Percentiles rank a stretch among this genome's conserved stretches.
Conservation (phyloP, 2,329 filamentous ascomycete genomes). For the Cercospora sp. region DNA sequence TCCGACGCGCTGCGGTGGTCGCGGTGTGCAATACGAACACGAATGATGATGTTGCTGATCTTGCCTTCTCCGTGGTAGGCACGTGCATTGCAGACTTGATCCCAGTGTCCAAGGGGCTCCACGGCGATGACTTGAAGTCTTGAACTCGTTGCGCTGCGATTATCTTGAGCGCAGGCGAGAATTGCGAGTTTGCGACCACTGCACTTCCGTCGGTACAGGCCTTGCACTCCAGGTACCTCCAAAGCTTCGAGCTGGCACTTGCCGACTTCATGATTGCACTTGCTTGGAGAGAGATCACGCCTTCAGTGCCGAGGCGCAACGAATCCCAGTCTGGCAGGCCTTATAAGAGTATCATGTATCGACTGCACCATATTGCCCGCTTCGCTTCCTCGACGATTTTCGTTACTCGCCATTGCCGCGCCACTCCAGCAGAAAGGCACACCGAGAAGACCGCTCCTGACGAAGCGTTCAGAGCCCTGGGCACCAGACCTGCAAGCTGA, state of each 20-base stretch:
- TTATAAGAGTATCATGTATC: background rate
- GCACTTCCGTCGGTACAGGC: background rate
- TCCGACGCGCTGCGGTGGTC: background rate
- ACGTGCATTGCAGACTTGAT: background rate
- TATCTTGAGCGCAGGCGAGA: background rate
- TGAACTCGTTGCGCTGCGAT: background rate
- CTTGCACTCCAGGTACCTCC: background rate
- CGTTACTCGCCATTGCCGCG: background rate
- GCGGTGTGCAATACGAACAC: background rate
- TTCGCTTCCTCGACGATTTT: background rate
- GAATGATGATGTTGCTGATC: background rate
- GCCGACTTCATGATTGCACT: background rate
- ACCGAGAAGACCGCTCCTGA: background rate
- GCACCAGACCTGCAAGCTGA: background rate
- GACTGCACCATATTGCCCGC: background rate
- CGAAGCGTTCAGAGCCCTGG: background rate
- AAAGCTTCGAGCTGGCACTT: background rate
- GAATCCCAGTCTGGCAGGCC: too few relatives aligned
- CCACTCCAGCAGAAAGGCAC: background rate
- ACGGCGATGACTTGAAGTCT: background rate
- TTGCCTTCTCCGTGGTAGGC: background rate
- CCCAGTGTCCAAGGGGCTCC: background rate
- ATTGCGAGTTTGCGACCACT: background rate
- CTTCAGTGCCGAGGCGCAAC: too few relatives aligned
- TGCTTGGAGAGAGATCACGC: too few relatives aligned